phyloP scores from a whole-genome alignment of 225 moss, liverwort and hornwort genomes.

The Sphagnum tenellum region DNA sequence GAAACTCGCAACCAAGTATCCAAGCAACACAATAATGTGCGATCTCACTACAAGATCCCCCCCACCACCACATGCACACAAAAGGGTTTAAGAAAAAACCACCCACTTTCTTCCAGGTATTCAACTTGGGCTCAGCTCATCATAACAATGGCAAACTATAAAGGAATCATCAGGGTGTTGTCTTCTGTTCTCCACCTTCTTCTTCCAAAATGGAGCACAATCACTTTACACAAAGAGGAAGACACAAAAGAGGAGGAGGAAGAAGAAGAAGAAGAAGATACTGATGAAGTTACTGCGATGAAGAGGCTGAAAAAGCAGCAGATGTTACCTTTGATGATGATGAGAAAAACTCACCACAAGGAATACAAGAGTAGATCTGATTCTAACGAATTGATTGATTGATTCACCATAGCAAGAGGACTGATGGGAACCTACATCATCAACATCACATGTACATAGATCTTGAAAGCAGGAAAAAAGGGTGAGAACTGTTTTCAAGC shows the following conservation, averaged over 20 bases:
- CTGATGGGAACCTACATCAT: background rate
- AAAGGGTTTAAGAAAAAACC: no score
- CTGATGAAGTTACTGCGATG: no score
- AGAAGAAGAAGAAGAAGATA: no score
- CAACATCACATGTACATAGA: background rate
- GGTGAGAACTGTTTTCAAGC: conserved; percentile 1
- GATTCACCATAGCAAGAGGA: background rate
- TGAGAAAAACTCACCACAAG: no score
- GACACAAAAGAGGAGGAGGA: no score
- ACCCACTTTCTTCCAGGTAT: no score
- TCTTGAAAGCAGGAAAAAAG: background rate
- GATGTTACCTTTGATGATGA: no score
- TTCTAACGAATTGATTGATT: background rate
- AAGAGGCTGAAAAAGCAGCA: no score
- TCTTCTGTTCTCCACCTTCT: background rate
- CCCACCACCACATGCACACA: no score
- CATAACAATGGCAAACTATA: background rate
- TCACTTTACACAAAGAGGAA: no score
- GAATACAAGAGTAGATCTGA: no score
- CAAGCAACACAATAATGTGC: conserved; percentile 68
- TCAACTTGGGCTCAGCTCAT: background rate
- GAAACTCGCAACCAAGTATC: conserved; percentile 65
- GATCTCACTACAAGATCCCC: conserved; percentile 53
- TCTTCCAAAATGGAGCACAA: no score
- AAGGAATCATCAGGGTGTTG: background rate